phyloP scores from a whole-genome alignment of 805 yeast genomes.

The Vanderwaltozyma tropicalis region DNA sequence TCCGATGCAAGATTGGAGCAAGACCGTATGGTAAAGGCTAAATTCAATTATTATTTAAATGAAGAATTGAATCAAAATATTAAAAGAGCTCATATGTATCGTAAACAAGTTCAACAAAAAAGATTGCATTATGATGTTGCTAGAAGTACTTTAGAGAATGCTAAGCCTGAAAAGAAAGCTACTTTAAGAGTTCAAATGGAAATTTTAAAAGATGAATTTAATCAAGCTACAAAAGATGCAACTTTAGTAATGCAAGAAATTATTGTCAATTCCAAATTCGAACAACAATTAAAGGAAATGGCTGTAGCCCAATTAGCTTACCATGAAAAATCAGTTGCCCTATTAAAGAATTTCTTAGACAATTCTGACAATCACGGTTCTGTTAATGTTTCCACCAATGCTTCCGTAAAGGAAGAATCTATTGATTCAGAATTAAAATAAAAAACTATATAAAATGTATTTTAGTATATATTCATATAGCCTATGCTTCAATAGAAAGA shows the following conservation, averaged over 20 bases:
- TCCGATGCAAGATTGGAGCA: slow-evolving; percentile 78
- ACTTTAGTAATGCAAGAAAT: slow-evolving; percentile 74
- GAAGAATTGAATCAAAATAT: slow-evolving; percentile 53
- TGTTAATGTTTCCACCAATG: too few species aligned
- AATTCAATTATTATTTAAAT: slow-evolving; percentile 57
- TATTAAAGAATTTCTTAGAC: slow-evolving; percentile 49
- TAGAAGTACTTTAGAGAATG: slow-evolving; percentile 43
- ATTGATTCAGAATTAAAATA: too few species aligned
- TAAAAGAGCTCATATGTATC: slow-evolving; percentile 53
- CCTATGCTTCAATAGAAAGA: too few species aligned
- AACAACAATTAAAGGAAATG: slow-evolving; percentile 56
- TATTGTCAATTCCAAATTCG: slow-evolving; percentile 57
- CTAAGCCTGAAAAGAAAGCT: slow-evolving; percentile 55
- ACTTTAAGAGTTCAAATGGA: slow-evolving; percentile 68
- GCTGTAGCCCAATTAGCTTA: slow-evolving; percentile 72
- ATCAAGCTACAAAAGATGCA: slow-evolving; percentile 82
- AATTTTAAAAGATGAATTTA: slow-evolving; percentile 78
- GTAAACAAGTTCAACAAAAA: slow-evolving; percentile 66
- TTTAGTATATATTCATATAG: too few species aligned
- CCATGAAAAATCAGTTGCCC: slow-evolving; percentile 63
- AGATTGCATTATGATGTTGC: slow-evolving; percentile 74
- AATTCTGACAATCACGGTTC: not conserved
- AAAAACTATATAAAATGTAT: too few species aligned
- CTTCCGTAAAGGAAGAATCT: too few species aligned
- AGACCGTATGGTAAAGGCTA: slow-evolving; percentile 57